Base-by-base conservation (phyloP, 1,139 yeast species). In the Taphrina betulina region DNA sequence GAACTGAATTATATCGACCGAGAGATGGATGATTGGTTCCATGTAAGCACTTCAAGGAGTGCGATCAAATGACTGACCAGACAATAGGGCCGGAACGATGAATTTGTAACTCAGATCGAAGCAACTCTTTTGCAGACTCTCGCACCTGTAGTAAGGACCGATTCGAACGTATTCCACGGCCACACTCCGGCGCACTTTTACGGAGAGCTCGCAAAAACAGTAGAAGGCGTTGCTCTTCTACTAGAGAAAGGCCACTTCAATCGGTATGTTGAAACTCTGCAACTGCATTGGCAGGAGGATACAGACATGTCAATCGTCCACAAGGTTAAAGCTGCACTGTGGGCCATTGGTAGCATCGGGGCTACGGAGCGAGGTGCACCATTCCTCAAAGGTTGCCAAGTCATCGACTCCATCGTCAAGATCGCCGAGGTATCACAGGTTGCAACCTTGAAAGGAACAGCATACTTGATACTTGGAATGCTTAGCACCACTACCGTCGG, bases 271-370 rank as follows among this genome's bases (percentile, higher is more conserved):
- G 72, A 70, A 17, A 19, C 34, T 14, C 35, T 52, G 31, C 46
- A 42, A 14, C 41, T 70, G 68, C 52, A 70, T 79, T 31, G 67
- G 72, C 59, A 59, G 50, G 69, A 68, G 28, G 60, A 60, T 3
- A 55, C 60, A 5, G 69, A 69, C 53, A 45, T 50, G 56, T 68
- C 59, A 64, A 68, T 58, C 33, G 61, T 75, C 12, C 57, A 71
- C n/a, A 76, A 75, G 55, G 68, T 89, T 24, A 87, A 86, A 65
- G 88, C 90, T 14, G 80, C 85, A 48, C 66, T 90, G 46, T 92
- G 97, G 96, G 84, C 95, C 2, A 75, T 87, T 41, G 96, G 96
- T 0, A 83, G 83, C 63, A 82, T 89, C 37, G 89, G 90, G 1
- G 79, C 89, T 7, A 44, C 60, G 45, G 61, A 52, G 33, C 52